Conservation (phyloP, 495 filamentous ascomycete species). For the Podospora anserina region DNA sequence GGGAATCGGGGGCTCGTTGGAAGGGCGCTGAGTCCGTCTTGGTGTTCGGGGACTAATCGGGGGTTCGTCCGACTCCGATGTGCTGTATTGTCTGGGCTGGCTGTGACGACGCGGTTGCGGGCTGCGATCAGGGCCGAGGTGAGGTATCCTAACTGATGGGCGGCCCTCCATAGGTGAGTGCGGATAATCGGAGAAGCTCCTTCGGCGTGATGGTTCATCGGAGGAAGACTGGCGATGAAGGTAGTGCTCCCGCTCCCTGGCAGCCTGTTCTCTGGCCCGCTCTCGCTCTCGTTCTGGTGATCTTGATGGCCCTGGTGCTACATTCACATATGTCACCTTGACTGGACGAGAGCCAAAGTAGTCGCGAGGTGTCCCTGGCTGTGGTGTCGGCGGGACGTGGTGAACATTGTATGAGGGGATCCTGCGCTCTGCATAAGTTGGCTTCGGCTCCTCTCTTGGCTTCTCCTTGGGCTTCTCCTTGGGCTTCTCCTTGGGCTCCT, state of each 20-base stretch:
- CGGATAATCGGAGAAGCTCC: conserved; percentile 29
- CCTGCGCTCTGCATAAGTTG: conserved; percentile 23
- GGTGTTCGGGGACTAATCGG: conserved; percentile 19
- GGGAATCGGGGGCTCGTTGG: conserved; percentile 27
- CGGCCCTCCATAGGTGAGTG: conserved; percentile 23
- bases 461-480: conserved; percentile 13
- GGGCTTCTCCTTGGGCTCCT: conserved; percentile 35
- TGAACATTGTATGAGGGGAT: conserved; percentile 27
- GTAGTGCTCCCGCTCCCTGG: conserved; percentile 22
- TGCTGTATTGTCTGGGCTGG: conserved; percentile 28
- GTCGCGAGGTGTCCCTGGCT: conserved; percentile 20
- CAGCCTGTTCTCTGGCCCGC: conserved; percentile 25
- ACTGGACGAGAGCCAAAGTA: conserved; percentile 26
- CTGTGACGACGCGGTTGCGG: conserved; percentile 27
- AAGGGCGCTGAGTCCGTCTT: conserved; percentile 16
- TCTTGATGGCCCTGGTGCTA: conserved; percentile 12
- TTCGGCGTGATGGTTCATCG: conserved; percentile 29
- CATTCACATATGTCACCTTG: conserved; percentile 27
- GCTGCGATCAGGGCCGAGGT: conserved; percentile 18
- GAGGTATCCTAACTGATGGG: conserved; percentile 21
- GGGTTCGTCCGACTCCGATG: conserved; percentile 25
- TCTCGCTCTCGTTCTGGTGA: conserved; percentile 22
- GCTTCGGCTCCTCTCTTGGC: conserved; percentile 23
- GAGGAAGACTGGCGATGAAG: conserved; percentile 25
- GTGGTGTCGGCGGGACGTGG: conserved; percentile 15